Evolutionary conservation across 768 basidiomycete genomes (phyloP), one percentile per base, ranked within the genome.

Genomic region (Porphyrellus cyaneotinctus): DNA sequence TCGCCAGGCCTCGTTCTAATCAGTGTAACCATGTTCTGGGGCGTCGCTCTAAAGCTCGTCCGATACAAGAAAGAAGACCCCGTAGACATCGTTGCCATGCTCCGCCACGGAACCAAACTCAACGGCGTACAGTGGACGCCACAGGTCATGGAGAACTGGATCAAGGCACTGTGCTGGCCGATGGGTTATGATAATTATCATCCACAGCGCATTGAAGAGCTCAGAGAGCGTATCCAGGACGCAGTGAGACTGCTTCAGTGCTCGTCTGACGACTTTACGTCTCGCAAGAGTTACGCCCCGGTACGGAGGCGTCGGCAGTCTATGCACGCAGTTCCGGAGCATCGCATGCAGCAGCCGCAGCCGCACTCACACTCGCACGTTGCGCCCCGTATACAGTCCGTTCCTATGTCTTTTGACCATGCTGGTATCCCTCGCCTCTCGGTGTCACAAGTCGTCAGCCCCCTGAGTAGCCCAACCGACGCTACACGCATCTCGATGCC

Each of bases 1-100:
- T 79, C 81, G 1, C 68, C 69, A 0, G 85, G 86, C 42, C 75
- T 89, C 46, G 64, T 63, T 0, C 68, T 82, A 44, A 68, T 87
- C 61, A 81, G 79, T 54, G 84, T 88, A 3, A 79, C 83, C 24
- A 86, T 85, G 52, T 79, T 81, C 54, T 88, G 87, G 87, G 79
- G 80, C 1, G 78, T 88, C 37, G 82, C 85, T 3, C 78, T 88
- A 59, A 88, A 88, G 64, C 74, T 88, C 12, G 84, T 85, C 18
- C 75, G 87, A 7, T 88, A 84, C 64, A 70, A 75, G 35, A 79
- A 80, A 47, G 75, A 78, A 54, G 87, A 88, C 64, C 78, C 83
- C 2, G 74, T 65, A 1, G 86, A 88, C 65, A 84, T 87, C 52
- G 82, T 81, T 43, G 72, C 83, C n/a, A 74, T 87, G 38, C 74